Evolutionary conservation across 345 rosid species (phyloP), one percentile per base, ranked within the genome.

Genomic region (Sonneratia alba): DNA sequence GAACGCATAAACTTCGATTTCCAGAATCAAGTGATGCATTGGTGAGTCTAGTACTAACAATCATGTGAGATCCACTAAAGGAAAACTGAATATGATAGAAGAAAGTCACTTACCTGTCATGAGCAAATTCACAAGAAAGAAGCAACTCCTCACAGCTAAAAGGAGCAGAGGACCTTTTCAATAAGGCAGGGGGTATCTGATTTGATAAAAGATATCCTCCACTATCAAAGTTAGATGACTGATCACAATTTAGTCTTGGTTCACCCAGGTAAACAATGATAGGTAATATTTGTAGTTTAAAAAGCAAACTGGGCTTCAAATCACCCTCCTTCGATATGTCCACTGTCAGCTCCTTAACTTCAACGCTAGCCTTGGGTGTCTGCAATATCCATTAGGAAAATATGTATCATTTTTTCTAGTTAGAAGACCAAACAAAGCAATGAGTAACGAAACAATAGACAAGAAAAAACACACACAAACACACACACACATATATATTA

Each of bases 301-400:
- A 88, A 72, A 86, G 76, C 38, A 95, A 77, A 80, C 81, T 83
- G 57, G 89, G 82, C 77, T 81, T 87, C 66, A 97, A 81, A 71
- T 96, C 90, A 75, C 86, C 94, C 76, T 87, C 97, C 75, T 87
- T 94, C 47, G 84, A 87, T 77, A 92, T 86, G 78, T 92, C 96
- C 72, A 92, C 77, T 68, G 71, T 79, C 76, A 95, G 75, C 72
- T 90, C 97, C 85, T 92, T 90, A 77, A 90, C 78, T 75, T 92
- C 99, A 48, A 83, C 43, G 36, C 79, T 75, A 63, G 86, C 88
- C 83, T 86, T 87, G 69, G 85, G 77, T 36, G 86, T 86, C 99
- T 95, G 91, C 87, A 84, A 70, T 59, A 76, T 53, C 45, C 70
- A 7, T 45, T 56, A 36, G 24, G 24, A 42, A 56, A n/a, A 68